phyloP scores from a whole-genome alignment of 1,284 basidiomycete genomes.

The Gomphus bonarii region DNA sequence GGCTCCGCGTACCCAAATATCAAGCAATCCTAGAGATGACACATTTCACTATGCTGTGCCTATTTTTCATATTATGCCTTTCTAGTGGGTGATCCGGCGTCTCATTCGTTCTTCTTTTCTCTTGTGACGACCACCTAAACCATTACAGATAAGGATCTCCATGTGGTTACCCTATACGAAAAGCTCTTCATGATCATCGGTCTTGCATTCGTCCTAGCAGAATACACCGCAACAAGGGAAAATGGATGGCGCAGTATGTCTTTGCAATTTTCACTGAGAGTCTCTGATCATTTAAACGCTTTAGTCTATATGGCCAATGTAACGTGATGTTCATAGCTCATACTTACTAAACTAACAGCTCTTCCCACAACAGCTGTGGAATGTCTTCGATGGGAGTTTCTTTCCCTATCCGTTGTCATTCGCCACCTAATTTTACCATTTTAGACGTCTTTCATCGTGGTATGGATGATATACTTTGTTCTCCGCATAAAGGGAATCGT shows the following conservation, averaged over 20 bases:
- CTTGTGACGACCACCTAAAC: not conserved
- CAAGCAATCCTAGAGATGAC: slow-evolving; percentile 70
- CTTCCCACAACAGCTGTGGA: slow-evolving; percentile 57
- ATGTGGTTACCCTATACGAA: slow-evolving; percentile 51
- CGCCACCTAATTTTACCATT: not conserved
- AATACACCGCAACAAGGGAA: slow-evolving; percentile 71
- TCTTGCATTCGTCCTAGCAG: slow-evolving; percentile 67
- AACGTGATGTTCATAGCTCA: slow-evolving; percentile 13
- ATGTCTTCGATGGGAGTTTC: slow-evolving; percentile 54
- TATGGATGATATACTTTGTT: slow-evolving; percentile 62
- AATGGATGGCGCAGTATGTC: slow-evolving; percentile 77
- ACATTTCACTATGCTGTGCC: slow-evolving; percentile 58
- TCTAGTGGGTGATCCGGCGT: slow-evolving; percentile 36
- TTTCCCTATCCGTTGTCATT: no score
- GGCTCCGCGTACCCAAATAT: slow-evolving; percentile 76
- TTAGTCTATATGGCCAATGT: slow-evolving; percentile 79
- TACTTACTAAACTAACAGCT: not conserved
- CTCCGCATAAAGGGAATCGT: slow-evolving; percentile 59
- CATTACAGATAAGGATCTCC: slow-evolving; percentile 42
- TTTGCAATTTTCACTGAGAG: slow-evolving; percentile 4
- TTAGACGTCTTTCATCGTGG: slow-evolving; percentile 52
- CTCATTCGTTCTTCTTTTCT: not conserved
- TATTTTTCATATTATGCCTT: slow-evolving; percentile 67
- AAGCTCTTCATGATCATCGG: slow-evolving; percentile 65
- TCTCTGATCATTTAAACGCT: slow-evolving; percentile 2